These are phyloP conservation scores for Chenopodium album DNA, from an alignment of 148 eudicot genomes.

Conservation along the genomic window DNA sequence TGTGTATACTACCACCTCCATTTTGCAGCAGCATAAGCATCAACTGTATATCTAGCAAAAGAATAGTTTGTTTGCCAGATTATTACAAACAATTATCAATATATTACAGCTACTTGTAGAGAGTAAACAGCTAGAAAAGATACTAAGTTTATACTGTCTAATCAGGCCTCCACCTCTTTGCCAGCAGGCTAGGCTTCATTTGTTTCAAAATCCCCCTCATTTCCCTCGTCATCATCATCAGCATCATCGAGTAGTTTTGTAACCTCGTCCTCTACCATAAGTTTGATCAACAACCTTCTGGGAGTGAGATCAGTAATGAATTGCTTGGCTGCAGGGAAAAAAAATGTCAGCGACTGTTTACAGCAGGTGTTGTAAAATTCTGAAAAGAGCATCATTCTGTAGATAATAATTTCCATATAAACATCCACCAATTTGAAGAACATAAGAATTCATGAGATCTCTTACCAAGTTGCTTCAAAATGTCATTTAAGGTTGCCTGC, in stretches of 20 bases:
- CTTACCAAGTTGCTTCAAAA: too few relatives aligned
- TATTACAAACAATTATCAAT: constrained; percentile 17
- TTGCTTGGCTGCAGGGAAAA: constrained; percentile 49
- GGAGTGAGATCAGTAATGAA: constrained; percentile 63
- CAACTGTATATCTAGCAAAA: constrained; percentile 12
- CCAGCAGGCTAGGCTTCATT: constrained; percentile 43
- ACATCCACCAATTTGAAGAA: background rate
- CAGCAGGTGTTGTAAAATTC: background rate
- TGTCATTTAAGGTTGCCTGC: too few relatives aligned
- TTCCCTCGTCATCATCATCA: constrained; percentile 90
- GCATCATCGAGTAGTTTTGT: constrained; percentile 83
- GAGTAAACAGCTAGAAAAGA: constrained; percentile 13
- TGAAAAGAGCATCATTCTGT: background rate
- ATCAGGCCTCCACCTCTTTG: constrained; percentile 50
- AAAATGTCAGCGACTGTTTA: background rate
- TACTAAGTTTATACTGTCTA: constrained; percentile 23
- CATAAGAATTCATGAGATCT: too few relatives aligned
- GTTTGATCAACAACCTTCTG: constrained; percentile 68
- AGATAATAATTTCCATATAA: background rate
- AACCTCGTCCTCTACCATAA: constrained; percentile 81
- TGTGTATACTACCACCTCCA: constrained; percentile 26
- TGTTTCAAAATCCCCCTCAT: constrained; percentile 37
- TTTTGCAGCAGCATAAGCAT: background rate
- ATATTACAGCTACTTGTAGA: constrained; percentile 35
- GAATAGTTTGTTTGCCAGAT: constrained; percentile 22